phyloP scores from a whole-genome alignment of 768 basidiomycete species.

The Xerocomellus intermedius region DNA sequence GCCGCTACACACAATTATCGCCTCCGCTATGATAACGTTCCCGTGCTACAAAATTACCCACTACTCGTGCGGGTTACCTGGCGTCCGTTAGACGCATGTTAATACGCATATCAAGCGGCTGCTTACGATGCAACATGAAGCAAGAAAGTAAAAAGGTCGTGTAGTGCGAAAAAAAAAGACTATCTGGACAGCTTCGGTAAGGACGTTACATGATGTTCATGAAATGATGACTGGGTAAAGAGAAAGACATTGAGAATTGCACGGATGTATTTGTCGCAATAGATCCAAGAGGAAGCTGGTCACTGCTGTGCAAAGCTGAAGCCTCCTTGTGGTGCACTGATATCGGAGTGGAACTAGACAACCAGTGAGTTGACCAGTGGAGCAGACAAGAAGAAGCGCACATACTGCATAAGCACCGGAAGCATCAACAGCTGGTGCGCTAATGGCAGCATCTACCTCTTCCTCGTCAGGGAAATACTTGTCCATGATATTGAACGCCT shows the following conservation, averaged over 20 bases:
- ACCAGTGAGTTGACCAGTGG: conserved; percentile 4
- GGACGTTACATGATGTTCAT: conserved; percentile 20
- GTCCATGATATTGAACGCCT: conserved; percentile 98
- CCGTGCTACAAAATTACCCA: conserved; percentile 18
- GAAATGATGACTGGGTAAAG: conserved; percentile 19
- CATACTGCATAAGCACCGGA: conserved; percentile 73
- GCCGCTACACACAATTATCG: conserved; percentile 17
- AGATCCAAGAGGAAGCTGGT: conserved; percentile 9
- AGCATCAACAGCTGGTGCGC: conserved; percentile 71
- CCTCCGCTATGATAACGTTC: conserved; percentile 21
- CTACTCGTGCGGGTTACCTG: conserved; percentile 16
- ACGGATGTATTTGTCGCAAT: conserved; percentile 1
- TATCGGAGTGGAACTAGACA: conserved; percentile 75
- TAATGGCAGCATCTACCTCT: conserved; percentile 81
- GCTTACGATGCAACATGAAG: conserved; percentile 24
- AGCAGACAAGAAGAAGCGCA: conserved; percentile 8
- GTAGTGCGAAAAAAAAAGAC: conserved; percentile 10
- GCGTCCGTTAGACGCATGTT: conserved; percentile 37
- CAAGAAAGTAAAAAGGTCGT: conserved; percentile 15
- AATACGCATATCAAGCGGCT: conserved; percentile 19
- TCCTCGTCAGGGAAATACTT: conserved; percentile 99
- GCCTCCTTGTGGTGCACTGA: conserved; percentile 89
- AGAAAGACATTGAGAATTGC: conserved; percentile 3
- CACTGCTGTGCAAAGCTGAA: conserved; percentile 86
- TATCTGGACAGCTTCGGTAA: conserved; percentile 12